Percentiles rank a stretch among this genome's conserved stretches.
phyloP scores from a whole-genome alignment of 129 eudicot species.

The Pittosporum tobira region DNA sequence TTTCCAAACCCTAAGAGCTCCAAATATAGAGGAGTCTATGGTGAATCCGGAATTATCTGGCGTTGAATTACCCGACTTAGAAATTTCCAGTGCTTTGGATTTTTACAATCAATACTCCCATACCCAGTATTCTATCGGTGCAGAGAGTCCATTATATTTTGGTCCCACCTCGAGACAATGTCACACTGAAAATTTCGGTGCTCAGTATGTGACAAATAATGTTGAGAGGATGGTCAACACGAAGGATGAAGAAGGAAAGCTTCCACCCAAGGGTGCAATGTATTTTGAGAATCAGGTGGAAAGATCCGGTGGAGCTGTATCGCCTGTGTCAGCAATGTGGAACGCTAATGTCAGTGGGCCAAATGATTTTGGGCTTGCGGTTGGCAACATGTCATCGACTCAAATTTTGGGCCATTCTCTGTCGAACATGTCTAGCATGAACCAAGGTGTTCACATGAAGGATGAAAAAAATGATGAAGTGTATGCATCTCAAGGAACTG shows the following conservation, averaged over 20 bases:
- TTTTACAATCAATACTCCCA: conserved; percentile 10
- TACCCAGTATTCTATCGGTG: conserved; percentile 14
- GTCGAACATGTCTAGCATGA: conserved; percentile 20
- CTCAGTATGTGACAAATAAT: conserved; percentile 9
- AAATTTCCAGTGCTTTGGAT: background rate
- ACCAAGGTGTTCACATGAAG: conserved; percentile 16
- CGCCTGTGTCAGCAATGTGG: conserved; percentile 9
- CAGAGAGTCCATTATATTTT: conserved; percentile 18
- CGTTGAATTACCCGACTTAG: background rate
- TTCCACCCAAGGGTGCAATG: conserved; percentile 10
- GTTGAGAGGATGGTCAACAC: conserved; percentile 13
- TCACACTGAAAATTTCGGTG: conserved; percentile 9
- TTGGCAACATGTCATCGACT: conserved; percentile 19
- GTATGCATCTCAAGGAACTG: background rate
- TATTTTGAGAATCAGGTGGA: conserved; percentile 10
- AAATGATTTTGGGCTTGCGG: conserved; percentile 10
- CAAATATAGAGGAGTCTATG: conserved; percentile 12
- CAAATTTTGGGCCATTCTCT: conserved; percentile 1
- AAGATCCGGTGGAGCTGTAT: conserved; percentile 14
- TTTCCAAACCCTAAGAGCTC: conserved; percentile 14
- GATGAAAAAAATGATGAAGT: conserved; percentile 18
- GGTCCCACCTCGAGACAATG: conserved; percentile 17
- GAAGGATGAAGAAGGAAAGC: conserved; percentile 25
- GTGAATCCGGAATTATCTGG: conserved; percentile 17
- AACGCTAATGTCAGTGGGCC: conserved; percentile 19